Base-by-base conservation (phyloP, 2,329 filamentous ascomycete genomes). In the Aspergillus cejpii region DNA sequence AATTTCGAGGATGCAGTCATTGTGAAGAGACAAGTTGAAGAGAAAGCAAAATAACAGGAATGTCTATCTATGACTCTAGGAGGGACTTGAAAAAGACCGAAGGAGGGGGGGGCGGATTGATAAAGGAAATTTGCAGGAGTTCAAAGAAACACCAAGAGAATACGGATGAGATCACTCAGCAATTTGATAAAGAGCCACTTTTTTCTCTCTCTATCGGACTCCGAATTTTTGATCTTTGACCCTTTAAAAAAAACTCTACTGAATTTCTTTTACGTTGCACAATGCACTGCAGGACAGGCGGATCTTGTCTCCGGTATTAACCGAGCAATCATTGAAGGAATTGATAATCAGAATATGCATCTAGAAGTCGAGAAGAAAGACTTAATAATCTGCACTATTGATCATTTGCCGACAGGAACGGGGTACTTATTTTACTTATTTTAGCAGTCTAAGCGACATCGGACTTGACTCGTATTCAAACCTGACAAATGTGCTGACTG, bases 1-100 rank as follows among this genome's bases (percentile, higher is more conserved):
- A 49, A 51, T 28, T 46, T 48, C 21, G 45, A 44, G 40, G 41
- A 43, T 41, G 44, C 50, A 39, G 52, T 56, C 56, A 62, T 59
- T 40, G 41, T 59, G 37, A 20, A 12, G 10, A 6, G 31, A 19
- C 15, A 11, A 34, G 14, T 15, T 11, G 1, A 17, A 28, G 23
- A 29, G 34, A 14, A 14, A 23, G 29, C 43, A 27, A 47, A 44
- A 44, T 36, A 45, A 49, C 37, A 51, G 36, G 7, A 28, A 41
- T 29, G 11, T 20, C 20, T 31, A 31, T 15, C 5, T 6, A 31
- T n/a, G n/a, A n/a, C n/a, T n/a, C n/a, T n/a, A n/a, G n/a, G n/a
- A n/a, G n/a, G n/a, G n/a, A n/a, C n/a, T 10, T 33, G 29, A 33
- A 33, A 17, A 15, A 33, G n/a, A n/a, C n/a, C n/a, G n/a, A n/a